Evolutionary conservation across 352 stramenopile genomes (phyloP).

Genomic region (Pythium insidiosum): DNA sequence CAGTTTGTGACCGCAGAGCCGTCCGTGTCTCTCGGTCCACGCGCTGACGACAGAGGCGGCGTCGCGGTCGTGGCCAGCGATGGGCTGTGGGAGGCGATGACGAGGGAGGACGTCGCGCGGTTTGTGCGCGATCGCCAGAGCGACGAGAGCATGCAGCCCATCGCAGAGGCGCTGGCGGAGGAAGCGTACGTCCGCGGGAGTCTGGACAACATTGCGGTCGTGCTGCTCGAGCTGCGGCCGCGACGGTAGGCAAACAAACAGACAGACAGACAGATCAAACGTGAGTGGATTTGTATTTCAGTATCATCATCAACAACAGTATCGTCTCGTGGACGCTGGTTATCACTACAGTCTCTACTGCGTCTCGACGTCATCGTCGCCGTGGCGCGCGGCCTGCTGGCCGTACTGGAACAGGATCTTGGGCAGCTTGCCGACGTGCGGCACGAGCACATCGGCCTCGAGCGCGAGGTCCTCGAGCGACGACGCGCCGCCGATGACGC

Average conservation of each 20-base stretch:
- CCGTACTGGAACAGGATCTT: conserved; percentile 83
- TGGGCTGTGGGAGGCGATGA: conserved; percentile 70
- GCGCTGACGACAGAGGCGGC: neutral
- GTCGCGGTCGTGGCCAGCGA: conserved; percentile 61
- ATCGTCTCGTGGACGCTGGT: too few species aligned
- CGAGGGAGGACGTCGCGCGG: conserved; percentile 30
- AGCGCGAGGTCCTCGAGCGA: conserved; percentile 74
- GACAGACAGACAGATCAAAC: too few species aligned
- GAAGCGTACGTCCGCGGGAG: conserved; percentile 93
- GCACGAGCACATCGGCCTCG: conserved; percentile 79
- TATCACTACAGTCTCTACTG: neutral
- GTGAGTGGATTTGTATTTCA: too few species aligned
- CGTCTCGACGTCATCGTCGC: conserved; percentile 16
- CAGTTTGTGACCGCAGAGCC: conserved; percentile 79
- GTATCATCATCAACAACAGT: too few species aligned
- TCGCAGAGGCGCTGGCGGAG: conserved; percentile 74
- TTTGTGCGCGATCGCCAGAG: conserved; percentile 27
- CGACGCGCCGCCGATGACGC: conserved; percentile 70
- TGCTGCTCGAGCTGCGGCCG: conserved; percentile 27
- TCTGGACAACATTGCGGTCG: conserved; percentile 92
- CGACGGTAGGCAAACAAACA: neutral
- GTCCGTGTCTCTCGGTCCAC: conserved; percentile 35
- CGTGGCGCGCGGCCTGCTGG: conserved; percentile 56
- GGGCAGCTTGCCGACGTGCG: conserved; percentile 63
- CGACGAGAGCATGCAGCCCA: conserved; percentile 1